phyloP scores from a whole-genome alignment of 2,329 filamentous ascomycete genomes.

The Leptosphaerulina australis region DNA sequence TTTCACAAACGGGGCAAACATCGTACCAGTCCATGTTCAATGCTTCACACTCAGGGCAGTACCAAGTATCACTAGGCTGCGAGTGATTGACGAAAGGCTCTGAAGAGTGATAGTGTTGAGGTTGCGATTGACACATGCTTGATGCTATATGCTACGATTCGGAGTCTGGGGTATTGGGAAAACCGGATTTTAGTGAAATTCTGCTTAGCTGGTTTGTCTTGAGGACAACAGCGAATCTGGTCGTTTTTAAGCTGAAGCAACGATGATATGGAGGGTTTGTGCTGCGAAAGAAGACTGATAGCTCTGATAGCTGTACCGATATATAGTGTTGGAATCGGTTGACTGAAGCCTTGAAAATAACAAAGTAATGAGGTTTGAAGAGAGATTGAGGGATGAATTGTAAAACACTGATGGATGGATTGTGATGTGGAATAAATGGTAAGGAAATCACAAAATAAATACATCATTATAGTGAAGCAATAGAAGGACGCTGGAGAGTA shows the following conservation, averaged over 20 bases:
- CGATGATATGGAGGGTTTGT: too few relatives aligned
- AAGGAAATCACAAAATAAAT: neutral
- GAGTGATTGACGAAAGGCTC: neutral
- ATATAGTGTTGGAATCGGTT: too few relatives aligned
- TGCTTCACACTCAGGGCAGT: conserved; percentile 1
- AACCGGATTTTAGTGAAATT: too few relatives aligned
- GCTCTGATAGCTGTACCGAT: too few relatives aligned
- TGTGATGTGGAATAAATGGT: neutral
- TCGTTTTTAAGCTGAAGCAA: too few relatives aligned
- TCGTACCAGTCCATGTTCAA: conserved; percentile 4
- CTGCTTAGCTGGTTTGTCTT: too few relatives aligned
- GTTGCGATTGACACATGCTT: neutral
- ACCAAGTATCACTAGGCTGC: conserved; percentile 9
- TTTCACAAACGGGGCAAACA: neutral
- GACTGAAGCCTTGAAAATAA: too few relatives aligned
- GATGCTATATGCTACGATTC: neutral
- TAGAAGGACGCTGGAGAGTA: neutral
- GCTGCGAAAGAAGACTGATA: too few relatives aligned
- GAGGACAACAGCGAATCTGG: too few relatives aligned
- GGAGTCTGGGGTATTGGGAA: neutral
- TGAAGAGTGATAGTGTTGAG: neutral
- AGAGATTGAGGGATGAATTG: neutral
- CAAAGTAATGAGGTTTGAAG: too few relatives aligned
- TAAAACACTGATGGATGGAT: neutral
- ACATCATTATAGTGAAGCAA: conserved; percentile 2